Conservation (phyloP, 148 eudicot genomes). For the Dianthus caryophyllus region DNA sequence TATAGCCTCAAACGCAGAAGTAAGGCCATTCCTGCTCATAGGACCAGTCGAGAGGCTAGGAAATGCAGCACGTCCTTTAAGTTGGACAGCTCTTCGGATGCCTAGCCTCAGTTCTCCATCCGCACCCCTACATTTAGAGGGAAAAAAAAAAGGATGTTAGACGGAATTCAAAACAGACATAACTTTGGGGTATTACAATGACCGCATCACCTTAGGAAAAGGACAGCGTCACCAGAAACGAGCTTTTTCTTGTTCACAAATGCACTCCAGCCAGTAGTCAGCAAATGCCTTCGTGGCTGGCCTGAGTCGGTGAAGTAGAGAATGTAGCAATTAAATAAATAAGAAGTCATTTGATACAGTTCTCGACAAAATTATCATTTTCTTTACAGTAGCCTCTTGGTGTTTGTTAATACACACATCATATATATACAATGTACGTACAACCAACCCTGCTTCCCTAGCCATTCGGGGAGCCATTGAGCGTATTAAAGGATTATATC, state of each 20-base stretch:
- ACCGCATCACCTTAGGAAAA: conserved; percentile 26
- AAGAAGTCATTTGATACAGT: no score
- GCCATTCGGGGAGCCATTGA: no score
- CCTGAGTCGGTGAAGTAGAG: conserved; percentile 39
- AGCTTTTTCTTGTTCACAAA: conserved; percentile 95
- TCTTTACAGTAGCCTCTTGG: no score
- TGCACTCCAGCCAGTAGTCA: conserved; percentile 98
- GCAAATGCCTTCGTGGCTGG: conserved; percentile 92
- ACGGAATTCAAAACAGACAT: neutral
- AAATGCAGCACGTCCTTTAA: conserved; percentile 39
- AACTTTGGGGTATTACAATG: neutral
- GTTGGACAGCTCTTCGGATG: conserved; percentile 69
- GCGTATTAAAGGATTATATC: no score
- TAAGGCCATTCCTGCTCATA: conserved; percentile 33
- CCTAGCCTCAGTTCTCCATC: conserved; percentile 94
- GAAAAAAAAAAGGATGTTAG: neutral
- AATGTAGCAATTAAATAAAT: neutral
- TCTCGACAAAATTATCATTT: no score
- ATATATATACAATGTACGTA: no score
- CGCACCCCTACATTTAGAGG: conserved; percentile 51
- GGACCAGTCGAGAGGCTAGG: conserved; percentile 40
- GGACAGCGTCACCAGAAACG: conserved; percentile 94
- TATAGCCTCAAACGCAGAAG: conserved; percentile 53
- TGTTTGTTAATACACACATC: no score
- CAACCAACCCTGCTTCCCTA: no score